phyloP scores from a whole-genome alignment of 129 eudicot species.

The Chrysanthemum seticuspe region DNA sequence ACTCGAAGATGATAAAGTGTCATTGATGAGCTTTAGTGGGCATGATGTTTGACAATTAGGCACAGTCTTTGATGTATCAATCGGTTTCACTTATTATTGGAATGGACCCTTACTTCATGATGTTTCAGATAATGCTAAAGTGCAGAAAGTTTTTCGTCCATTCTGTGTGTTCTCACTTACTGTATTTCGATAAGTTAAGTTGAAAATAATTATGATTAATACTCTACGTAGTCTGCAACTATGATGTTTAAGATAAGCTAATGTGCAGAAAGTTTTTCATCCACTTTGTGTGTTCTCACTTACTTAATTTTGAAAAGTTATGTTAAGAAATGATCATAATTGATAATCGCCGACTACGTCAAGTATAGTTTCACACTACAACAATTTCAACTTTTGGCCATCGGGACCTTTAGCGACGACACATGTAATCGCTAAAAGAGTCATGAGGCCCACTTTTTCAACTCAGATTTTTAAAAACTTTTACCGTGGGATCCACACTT shows the following conservation, averaged over 20 bases:
- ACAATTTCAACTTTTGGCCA: too few relatives aligned
- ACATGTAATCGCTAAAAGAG: too few relatives aligned
- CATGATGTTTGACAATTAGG: slow-evolving; percentile 5
- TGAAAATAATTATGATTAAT: background rate
- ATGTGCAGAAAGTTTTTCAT: background rate
- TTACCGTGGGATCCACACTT: too few relatives aligned
- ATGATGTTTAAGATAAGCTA: too few relatives aligned
- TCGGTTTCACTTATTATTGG: background rate
- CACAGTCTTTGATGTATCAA: background rate
- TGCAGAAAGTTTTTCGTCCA: background rate
- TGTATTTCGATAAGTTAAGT: background rate
- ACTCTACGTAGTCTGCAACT: background rate
- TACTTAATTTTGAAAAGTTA: background rate
- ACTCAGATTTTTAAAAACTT: too few relatives aligned
- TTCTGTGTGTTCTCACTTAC: background rate
- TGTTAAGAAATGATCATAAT: background rate
- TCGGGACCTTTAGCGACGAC: too few relatives aligned
- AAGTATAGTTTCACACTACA: background rate
- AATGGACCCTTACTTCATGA: background rate
- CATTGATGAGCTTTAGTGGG: slow-evolving; percentile 1
- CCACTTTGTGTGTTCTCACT: background rate
- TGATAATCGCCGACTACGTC: background rate
- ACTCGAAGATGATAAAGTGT: background rate
- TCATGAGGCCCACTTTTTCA: too few relatives aligned
- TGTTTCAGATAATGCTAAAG: background rate